phyloP scores from a whole-genome alignment of 345 rosid species.

The Heritiera littoralis region DNA sequence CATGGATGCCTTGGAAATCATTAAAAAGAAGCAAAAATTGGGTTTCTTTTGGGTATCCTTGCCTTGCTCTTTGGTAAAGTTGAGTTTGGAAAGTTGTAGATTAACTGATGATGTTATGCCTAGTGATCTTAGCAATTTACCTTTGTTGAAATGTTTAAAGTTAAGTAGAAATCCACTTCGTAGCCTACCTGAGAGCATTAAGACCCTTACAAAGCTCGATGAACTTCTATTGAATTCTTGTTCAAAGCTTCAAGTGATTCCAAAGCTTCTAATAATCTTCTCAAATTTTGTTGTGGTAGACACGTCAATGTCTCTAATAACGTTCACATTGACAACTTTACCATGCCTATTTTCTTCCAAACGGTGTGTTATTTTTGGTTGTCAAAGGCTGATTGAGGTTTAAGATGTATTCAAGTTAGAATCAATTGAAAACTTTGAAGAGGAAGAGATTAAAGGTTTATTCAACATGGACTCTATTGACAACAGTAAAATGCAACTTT shows the following conservation, averaged over 20 bases:
- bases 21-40: neutral
- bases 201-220: slow-evolving; percentile 7
- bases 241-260: slow-evolving; percentile 1
- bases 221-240: slow-evolving; percentile 14
- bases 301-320: neutral
- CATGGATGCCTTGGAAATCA: neutral
- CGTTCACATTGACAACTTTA: neutral
- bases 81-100: no score
- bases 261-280: neutral
- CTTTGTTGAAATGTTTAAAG: neutral
- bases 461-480: neutral
- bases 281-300: neutral
- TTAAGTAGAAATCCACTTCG: slow-evolving; percentile 14
- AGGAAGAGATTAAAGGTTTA: neutral
- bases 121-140: no score
- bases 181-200: slow-evolving; percentile 18
- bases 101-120: no score
- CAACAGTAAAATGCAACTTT: neutral
- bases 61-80: neutral
- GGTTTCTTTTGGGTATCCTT: neutral
- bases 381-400: slow-evolving; percentile 21
- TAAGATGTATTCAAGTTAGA: slow-evolving; percentile 24
- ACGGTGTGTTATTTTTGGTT: neutral
- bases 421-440: slow-evolving; percentile 16
- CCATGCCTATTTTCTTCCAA: neutral